A percentile compares a stretch with the other conserved stretches of the same genome.
Evolutionary conservation across 257 asterid species (phyloP).

Genomic region (Solanum gandarillasii): DNA sequence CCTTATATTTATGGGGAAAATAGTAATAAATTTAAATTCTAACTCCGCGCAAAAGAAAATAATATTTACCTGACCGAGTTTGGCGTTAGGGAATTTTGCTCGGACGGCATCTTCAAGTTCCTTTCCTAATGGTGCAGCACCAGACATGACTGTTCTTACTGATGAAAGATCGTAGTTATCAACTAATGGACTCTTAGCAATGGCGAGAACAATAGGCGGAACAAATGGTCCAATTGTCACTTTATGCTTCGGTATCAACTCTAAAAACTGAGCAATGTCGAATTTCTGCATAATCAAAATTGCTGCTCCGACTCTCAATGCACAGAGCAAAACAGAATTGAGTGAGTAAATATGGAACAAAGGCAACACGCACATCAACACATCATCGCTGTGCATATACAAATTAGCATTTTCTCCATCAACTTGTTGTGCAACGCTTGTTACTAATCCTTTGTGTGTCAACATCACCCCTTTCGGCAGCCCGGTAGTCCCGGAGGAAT

Average conservation of each 20-base stretch:
- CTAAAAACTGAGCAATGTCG: slow-evolving; percentile 56
- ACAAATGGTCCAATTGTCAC: slow-evolving; percentile 86
- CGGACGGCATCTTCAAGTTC: slow-evolving; percentile 88
- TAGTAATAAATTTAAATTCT: background rate
- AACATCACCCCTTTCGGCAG: slow-evolving; percentile 95
- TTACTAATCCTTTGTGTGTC: slow-evolving; percentile 76
- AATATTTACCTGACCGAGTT: slow-evolving; percentile 67
- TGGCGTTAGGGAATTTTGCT: slow-evolving; percentile 63
- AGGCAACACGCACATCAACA: slow-evolving; percentile 68
- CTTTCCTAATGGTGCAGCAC: slow-evolving; percentile 97
- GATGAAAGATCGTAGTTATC: slow-evolving; percentile 76
- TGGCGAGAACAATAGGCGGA: slow-evolving; percentile 77
- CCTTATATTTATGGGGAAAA: background rate
- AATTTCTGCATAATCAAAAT: slow-evolving; percentile 76
- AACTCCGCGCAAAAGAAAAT: rapidly evolving
- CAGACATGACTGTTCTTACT: slow-evolving; percentile 76
- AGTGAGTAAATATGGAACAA: slow-evolving; percentile 37
- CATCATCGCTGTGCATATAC: slow-evolving; percentile 76
- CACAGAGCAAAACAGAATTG: slow-evolving; percentile 69
- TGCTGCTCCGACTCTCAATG: slow-evolving; percentile 82
- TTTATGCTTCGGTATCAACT: slow-evolving; percentile 56
- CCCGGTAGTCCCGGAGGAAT: slow-evolving; percentile 94
- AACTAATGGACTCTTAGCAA: slow-evolving; percentile 69
- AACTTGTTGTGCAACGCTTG: slow-evolving; percentile 87
- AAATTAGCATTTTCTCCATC: slow-evolving; percentile 87